Evolutionary conservation across 2,329 filamentous ascomycete species (phyloP), one percentile per base, ranked within the genome.

Genomic region (Didymella keratinophila): DNA sequence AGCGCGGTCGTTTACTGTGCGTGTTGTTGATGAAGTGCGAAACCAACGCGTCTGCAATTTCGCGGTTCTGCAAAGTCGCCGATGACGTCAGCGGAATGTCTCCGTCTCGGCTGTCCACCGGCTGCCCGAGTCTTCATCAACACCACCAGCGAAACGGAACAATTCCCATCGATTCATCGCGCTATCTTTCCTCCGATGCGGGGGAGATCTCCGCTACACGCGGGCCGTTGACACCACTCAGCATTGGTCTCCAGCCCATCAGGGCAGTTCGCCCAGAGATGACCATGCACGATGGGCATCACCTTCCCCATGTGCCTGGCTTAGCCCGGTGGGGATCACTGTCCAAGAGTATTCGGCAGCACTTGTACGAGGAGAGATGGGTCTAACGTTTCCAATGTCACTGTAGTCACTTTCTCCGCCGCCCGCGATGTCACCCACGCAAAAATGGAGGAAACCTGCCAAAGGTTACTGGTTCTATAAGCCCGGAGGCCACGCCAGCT

Each of bases 121-220:
- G 30, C 21, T 23, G 39, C 18, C 25, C 14, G 18, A 23, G 20
- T 21, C 21, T 16, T 23, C 27, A 14, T 12, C 28, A 11, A 30
- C 28, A 30, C 28, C 28, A 30, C 28, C 28, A 30, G 28, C 28
- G 28, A 30, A 30, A 30, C 28, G 28, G 28, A 30, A 12, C 28
- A 30, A 30, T 30, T 30, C 9, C 28, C 23, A 25, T 34, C 4
- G 8, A 3, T 50, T 32, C 18, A 34, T 52, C 57, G 57, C 36
- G 30, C 16, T 18, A 56, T 52, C 23, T 37, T 60, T 60, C 34
- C 21, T 48, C 57, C 52, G 57, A 46, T 36, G 57, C 52, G 57
- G 57, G 52, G 57, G 48, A 52, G 27, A 48, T 21, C 16, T 25
- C 25, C 52, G 36, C 47, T 45, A 47, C 27, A 25, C 23, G 23